A percentile compares a stretch with the other conserved stretches of the same genome.
phyloP scores from a whole-genome alignment of 1,284 basidiomycete species.

The Meira nashicola region DNA sequence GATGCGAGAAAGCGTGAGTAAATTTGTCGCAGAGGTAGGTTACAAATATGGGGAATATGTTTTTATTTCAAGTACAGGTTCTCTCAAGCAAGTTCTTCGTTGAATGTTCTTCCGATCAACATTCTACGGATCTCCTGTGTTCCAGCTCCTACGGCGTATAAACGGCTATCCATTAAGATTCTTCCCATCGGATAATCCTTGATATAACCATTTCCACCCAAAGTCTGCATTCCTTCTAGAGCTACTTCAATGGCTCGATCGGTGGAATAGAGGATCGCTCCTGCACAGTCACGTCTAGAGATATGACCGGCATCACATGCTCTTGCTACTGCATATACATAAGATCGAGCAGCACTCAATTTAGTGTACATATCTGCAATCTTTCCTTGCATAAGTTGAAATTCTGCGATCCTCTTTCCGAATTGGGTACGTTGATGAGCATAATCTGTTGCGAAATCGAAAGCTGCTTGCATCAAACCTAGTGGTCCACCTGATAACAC shows the following conservation, averaged over 20 bases:
- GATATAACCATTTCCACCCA: slow-evolving; percentile 39
- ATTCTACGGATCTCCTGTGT: slow-evolving; percentile 46
- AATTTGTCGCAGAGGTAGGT: neutral
- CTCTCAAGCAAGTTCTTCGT: slow-evolving; percentile 20
- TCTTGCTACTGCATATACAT: slow-evolving; percentile 75
- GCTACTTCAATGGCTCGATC: slow-evolving; percentile 39
- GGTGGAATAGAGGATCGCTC: slow-evolving; percentile 33
- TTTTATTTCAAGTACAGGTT: no score
- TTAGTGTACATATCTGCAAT: slow-evolving; percentile 88
- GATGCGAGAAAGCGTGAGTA: neutral
- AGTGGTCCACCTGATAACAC: slow-evolving; percentile 81
- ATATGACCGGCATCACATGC: slow-evolving; percentile 36
- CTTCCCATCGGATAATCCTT: slow-evolving; percentile 35
- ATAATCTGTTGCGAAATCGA: slow-evolving; percentile 81
- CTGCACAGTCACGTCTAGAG: slow-evolving; percentile 57
- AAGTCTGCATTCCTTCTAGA: slow-evolving; percentile 37
- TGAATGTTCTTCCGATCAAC: slow-evolving; percentile 41
- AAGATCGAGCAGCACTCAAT: slow-evolving; percentile 77
- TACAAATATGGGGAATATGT: neutral
- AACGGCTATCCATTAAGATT: slow-evolving; percentile 34
- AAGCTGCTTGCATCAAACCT: slow-evolving; percentile 83
- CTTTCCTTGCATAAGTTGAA: slow-evolving; percentile 90
- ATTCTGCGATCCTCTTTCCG: slow-evolving; percentile 76
- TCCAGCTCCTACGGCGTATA: slow-evolving; percentile 44
- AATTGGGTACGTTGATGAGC: slow-evolving; percentile 89